These are phyloP conservation scores for Talaromyces sp. DNA, from an alignment of 2,329 filamentous ascomycete species.

Conservation along the genomic window DNA sequence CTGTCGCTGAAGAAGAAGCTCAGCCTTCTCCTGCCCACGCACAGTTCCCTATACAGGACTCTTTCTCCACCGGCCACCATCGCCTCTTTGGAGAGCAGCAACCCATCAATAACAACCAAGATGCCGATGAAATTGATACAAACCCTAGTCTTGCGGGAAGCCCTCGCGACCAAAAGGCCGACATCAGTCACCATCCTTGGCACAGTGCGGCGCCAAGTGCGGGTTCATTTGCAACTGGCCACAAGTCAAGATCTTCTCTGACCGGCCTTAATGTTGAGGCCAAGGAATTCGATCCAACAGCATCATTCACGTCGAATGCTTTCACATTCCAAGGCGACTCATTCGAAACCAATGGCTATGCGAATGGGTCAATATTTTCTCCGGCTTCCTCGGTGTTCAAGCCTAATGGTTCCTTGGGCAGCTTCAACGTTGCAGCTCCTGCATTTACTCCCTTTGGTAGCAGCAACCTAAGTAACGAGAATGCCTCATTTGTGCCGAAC, in stretches of 20 bases:
- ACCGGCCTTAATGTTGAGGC: constrained; percentile 86
- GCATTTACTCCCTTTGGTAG: constrained; percentile 58
- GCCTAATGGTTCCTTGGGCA: constrained; percentile 20
- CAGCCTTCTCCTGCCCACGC: constrained; percentile 16
- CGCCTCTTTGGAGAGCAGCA: constrained; percentile 29
- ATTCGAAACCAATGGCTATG: constrained; percentile 37
- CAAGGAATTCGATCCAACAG: constrained; percentile 70
- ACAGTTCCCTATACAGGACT: constrained; percentile 11
- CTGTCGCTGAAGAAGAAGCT: constrained; percentile 26
- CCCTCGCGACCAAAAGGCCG: constrained; percentile 36
- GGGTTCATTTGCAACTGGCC: constrained; percentile 43
- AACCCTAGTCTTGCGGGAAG: constrained; percentile 69
- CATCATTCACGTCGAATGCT: constrained; percentile 44
- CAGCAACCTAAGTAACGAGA: constrained; percentile 9
- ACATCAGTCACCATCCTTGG: constrained; percentile 27
- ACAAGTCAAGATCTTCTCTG: constrained; percentile 59
- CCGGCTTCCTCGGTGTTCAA: constrained; percentile 21
- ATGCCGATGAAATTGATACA: constrained; percentile 64
- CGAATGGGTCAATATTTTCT: constrained; percentile 23
- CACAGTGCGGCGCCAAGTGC: constrained; percentile 29
- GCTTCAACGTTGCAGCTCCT: constrained; percentile 59
- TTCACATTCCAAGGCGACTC: constrained; percentile 38
- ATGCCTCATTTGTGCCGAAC: constrained; percentile 15
- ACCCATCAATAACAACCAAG: constrained; percentile 34
- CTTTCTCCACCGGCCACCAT: constrained; percentile 25